A percentile compares a stretch with the other conserved stretches of the same genome.
phyloP scores from a whole-genome alignment of 2,329 filamentous ascomycete species.

The Aspergillus tanneri region DNA sequence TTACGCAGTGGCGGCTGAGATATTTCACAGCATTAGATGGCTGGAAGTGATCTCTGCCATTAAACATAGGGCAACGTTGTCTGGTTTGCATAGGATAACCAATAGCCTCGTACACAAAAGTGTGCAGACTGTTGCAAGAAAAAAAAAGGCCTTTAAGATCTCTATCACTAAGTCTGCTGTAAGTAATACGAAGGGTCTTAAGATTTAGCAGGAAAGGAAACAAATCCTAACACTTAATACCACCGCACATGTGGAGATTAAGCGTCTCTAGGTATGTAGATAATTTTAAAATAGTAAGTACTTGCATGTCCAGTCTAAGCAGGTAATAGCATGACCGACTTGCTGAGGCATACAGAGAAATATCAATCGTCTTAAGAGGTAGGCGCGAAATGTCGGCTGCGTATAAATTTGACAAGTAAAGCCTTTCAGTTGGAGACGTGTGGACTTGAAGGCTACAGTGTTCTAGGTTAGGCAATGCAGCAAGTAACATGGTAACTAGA shows the following conservation, averaged over 20 bases:
- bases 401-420: not conserved
- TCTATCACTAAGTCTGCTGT: not conserved
- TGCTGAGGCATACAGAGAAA: not conserved
- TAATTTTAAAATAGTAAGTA: not conserved
- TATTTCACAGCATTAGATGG: not conserved
- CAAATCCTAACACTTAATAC: not conserved
- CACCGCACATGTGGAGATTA: conserved; percentile 12
- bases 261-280: conserved; percentile 8
- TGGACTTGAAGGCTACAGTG: conserved; percentile 10
- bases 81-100: not conserved
- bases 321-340: not conserved
- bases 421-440: not conserved
- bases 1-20: conserved; percentile 2
- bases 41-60: not conserved
- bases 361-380: not conserved
- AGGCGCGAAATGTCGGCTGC: not conserved
- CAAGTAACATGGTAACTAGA: conserved; percentile 8
- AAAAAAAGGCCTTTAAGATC: conserved; percentile 1
- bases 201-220: conserved; percentile 10
- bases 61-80: not conserved
- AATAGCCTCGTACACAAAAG: conserved; percentile 7
- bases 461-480: conserved; percentile 7
- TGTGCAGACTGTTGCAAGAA: conserved; percentile 5
- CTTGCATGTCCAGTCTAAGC: not conserved
- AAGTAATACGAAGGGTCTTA: conserved; percentile 6